Percentiles rank a stretch among this genome's conserved stretches.
Conservation (phyloP, 345 rosid genomes). For the Hibiscus syriacus region DNA sequence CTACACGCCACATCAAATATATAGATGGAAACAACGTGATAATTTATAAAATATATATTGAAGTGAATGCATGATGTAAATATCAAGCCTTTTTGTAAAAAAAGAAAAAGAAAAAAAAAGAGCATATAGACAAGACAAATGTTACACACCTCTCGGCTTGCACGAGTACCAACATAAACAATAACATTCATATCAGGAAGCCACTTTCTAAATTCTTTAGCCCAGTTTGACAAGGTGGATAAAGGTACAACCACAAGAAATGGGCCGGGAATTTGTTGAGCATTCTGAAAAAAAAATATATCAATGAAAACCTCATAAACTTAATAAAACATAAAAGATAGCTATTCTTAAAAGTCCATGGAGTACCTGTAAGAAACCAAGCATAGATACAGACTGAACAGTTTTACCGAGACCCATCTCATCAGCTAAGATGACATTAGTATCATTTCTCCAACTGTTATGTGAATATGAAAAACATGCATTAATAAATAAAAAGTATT, state of each 20-base stretch:
- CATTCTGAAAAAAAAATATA: constrained; percentile 42
- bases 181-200: constrained; percentile 89
- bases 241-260: constrained; percentile 98
- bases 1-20: not conserved
- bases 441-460: constrained; percentile 95
- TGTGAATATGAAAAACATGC: not conserved
- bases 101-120: not conserved
- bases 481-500: not conserved
- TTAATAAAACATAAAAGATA: not conserved
- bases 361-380: constrained; percentile 91
- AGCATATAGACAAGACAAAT: not conserved
- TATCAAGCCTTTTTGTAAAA: not conserved
- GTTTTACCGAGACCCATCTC: constrained; percentile 99
- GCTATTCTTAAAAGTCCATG: constrained; percentile 4
- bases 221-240: constrained; percentile 98
- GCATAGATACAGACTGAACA: constrained; percentile 99
- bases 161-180: constrained; percentile 96
- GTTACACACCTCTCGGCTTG: constrained; percentile 89
- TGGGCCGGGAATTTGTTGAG: constrained; percentile 94
- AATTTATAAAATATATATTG: not conserved
- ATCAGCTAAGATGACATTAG: constrained; percentile 99
- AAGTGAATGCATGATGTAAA: not conserved
- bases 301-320: not conserved
- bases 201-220: constrained; percentile 98
- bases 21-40: not conserved